Conservation (phyloP, 495 filamentous ascomycete genomes). For the Cenococcum geophilum region DNA sequence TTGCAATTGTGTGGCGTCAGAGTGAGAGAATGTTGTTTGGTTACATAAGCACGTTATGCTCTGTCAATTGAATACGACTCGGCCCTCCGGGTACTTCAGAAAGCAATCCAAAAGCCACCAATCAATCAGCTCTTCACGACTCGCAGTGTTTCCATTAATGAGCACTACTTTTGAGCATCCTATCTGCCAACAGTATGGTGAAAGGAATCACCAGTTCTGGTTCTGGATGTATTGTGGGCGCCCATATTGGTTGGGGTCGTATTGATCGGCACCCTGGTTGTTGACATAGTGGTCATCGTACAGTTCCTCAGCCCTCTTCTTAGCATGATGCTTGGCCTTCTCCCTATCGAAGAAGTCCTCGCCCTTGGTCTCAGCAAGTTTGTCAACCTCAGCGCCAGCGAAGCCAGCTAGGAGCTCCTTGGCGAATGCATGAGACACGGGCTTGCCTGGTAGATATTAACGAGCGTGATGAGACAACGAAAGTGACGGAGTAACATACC, state of each 20-base stretch:
- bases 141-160: background rate
- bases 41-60: background rate
- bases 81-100: background rate
- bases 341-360: slow-evolving; percentile 62
- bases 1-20: background rate
- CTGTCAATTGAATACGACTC: background rate
- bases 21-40: background rate
- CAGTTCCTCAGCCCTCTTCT: slow-evolving; percentile 52
- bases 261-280: slow-evolving; percentile 41
- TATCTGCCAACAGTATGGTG: background rate
- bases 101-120: background rate
- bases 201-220: slow-evolving; percentile 17
- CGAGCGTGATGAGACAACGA: background rate
- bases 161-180: background rate
- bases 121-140: background rate
- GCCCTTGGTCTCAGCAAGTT: slow-evolving; percentile 72
- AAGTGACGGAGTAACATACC: slow-evolving; percentile 43
- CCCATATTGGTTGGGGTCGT: slow-evolving; percentile 42
- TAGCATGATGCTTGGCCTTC: slow-evolving; percentile 60
- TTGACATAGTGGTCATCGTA: slow-evolving; percentile 51
- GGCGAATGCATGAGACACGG: slow-evolving; percentile 64
- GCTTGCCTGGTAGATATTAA: slow-evolving; percentile 49
- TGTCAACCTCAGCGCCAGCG: slow-evolving; percentile 70
- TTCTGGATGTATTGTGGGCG: slow-evolving; percentile 36
- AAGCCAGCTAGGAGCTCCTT: slow-evolving; percentile 70